Evolutionary conservation across 192 early-diverging fungal species (phyloP), one percentile per base, ranked within the genome.

Genomic region (Backusella circina): DNA sequence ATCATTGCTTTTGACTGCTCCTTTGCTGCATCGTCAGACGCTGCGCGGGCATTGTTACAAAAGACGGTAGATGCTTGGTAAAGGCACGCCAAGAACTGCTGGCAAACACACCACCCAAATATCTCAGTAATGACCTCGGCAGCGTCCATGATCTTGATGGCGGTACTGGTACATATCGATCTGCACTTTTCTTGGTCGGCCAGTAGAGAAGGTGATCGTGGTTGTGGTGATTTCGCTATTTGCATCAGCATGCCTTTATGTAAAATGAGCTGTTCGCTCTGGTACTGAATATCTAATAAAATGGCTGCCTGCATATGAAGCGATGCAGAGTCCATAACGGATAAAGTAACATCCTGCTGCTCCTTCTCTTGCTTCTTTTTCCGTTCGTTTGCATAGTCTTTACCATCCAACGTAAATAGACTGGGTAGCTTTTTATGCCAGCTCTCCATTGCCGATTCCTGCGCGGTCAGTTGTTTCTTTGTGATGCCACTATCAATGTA

Each of bases 1-100:
- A 80, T 76, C 65, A 73, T 80, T 2, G 8, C 8, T 2, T 57
- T 21, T 0, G 79, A 65, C 2, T 57, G 68, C 16, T 65, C 35
- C 21, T 41, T 26, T 8, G 31, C 26, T 1, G 37, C 66, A 31
- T 47, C 57, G 13, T 73, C 47, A 0, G 65, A 23, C 2, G 23
- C 54, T 0, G 21, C 36, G 9, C 68, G 65, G 5, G 72, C 69
- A 21, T 79, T 76, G 8, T 76, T 70, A 35, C 82, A 83, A 30
- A 77, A 78, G 7, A 83, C 70, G 0, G 73, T 83, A 1, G 78
- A 79, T 5, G 82, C 78, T 47, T 83, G 78, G 61, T 83, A 83
- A 0, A 83, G 21, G 26, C 82, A 83, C 1, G 37, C 33, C 2
- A 83, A 26, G 26, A 83, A 79, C 23, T 83, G 78, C 41, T 83